Conservation (phyloP, 345 rosid genomes). For the Eucalyptus victrix region DNA sequence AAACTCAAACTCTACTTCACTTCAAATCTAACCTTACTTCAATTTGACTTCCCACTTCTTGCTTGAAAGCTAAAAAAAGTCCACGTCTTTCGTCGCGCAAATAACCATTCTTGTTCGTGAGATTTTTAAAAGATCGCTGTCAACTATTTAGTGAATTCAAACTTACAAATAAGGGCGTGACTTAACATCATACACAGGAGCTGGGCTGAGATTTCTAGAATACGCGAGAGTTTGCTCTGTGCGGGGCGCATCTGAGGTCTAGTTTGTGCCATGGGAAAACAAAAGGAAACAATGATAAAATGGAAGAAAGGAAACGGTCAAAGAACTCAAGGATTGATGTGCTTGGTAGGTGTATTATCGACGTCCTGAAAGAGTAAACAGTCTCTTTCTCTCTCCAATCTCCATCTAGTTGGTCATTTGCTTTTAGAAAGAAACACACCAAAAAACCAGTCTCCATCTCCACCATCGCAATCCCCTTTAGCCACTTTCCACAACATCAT, state of each 20-base stretch:
- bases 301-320: not conserved
- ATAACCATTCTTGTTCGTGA: accelerated
- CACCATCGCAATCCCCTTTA: not conserved
- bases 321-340: not conserved
- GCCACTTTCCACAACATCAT: not conserved
- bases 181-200: not conserved
- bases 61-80: not conserved
- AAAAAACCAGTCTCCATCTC: not conserved
- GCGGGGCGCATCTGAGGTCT: not conserved
- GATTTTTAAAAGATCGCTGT: accelerated
- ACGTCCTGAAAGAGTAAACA: not conserved
- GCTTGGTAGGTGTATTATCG: not conserved
- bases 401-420: not conserved
- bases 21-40: not conserved
- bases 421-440: not conserved
- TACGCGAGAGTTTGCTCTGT: not conserved
- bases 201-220: not conserved
- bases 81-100: not conserved
- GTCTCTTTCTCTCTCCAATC: not conserved
- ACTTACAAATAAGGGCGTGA: not conserved
- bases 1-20: not conserved
- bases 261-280: not conserved
- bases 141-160: not conserved
- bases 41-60: not conserved
- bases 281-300: not conserved